Conservation (phyloP, 1,139 yeast species). For the Geotrichum aggregatum region DNA sequence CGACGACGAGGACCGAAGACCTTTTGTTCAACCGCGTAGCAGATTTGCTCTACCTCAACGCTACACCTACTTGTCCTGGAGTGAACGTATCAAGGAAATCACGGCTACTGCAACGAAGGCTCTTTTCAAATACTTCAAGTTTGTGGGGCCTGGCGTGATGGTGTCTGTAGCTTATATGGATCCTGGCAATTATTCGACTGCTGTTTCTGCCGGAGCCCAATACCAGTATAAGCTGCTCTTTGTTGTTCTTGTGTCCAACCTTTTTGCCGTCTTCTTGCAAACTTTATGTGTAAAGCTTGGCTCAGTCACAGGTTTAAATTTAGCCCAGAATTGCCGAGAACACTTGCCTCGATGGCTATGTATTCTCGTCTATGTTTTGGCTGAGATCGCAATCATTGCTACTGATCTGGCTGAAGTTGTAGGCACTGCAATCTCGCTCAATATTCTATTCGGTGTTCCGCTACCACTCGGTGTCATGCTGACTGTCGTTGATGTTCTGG, state of each 20-base stretch:
- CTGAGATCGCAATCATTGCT: slow-evolving; percentile 77
- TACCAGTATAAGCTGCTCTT: slow-evolving; percentile 61
- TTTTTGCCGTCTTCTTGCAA: slow-evolving; percentile 72
- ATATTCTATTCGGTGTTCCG: slow-evolving; percentile 63
- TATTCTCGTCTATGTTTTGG: slow-evolving; percentile 55
- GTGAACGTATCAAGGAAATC: slow-evolving; percentile 51
- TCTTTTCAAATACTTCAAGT: slow-evolving; percentile 53
- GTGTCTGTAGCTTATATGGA: slow-evolving; percentile 78
- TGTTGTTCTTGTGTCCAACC: slow-evolving; percentile 60
- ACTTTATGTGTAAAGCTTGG: slow-evolving; percentile 70
- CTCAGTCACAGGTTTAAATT: slow-evolving; percentile 72
- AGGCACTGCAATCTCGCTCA: slow-evolving; percentile 81
- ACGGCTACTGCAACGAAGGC: slow-evolving; percentile 49
- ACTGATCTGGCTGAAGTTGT: slow-evolving; percentile 86
- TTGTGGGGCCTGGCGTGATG: slow-evolving; percentile 76
- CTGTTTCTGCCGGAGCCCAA: slow-evolving; percentile 71
- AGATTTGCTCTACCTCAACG: background rate
- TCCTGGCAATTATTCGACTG: slow-evolving; percentile 83
- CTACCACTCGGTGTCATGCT: slow-evolving; percentile 74
- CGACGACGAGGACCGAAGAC: slow-evolving; percentile 54
- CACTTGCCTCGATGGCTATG: slow-evolving; percentile 61
- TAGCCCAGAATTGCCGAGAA: slow-evolving; percentile 65
- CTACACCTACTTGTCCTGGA: slow-evolving; percentile 34
- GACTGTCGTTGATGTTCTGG: slow-evolving; percentile 66
- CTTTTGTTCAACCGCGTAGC: slow-evolving; percentile 65